Conservation (phyloP, 2,329 filamentous ascomycete genomes). For the Pseudopyricularia cyperi region DNA sequence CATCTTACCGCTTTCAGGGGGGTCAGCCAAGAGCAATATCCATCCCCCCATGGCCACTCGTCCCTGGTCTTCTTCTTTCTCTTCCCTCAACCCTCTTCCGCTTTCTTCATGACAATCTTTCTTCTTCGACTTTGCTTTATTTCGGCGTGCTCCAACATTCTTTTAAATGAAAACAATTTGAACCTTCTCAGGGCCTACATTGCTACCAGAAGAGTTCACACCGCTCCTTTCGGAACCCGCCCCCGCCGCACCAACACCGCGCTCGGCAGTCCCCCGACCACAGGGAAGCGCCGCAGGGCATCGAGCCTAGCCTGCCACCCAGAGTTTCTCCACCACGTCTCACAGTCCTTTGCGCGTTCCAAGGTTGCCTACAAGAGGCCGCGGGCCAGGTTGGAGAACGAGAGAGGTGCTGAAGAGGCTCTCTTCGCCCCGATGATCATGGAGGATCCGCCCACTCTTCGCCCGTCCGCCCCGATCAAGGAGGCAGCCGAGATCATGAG, state of each 20-base stretch:
- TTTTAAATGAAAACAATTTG: slow-evolving; percentile 30
- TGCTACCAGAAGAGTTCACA: slow-evolving; percentile 27
- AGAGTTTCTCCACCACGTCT: slow-evolving; percentile 9
- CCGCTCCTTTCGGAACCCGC: slow-evolving; percentile 18
- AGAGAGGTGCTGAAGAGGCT: neutral
- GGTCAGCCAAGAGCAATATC: neutral
- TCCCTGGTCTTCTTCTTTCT: neutral
- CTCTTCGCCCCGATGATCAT: neutral
- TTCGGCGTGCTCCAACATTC: slow-evolving; percentile 29
- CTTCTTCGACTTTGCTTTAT: slow-evolving; percentile 32
- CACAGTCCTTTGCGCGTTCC: slow-evolving; percentile 7
- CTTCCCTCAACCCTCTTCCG: neutral
- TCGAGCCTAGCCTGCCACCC: slow-evolving; percentile 9
- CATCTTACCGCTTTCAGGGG: neutral
- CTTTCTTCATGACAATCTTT: slow-evolving; percentile 31
- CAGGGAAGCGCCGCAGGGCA: slow-evolving; percentile 11
- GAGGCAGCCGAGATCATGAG: neutral
- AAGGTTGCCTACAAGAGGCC: neutral
- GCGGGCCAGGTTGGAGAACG: neutral
- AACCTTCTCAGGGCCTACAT: slow-evolving; percentile 27
- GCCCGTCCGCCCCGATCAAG: neutral
- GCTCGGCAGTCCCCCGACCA: slow-evolving; percentile 16
- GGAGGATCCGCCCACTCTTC: neutral
- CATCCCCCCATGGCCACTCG: slow-evolving; percentile 3
- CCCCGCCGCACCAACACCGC: slow-evolving; percentile 18